Evolutionary conservation across 2,329 filamentous ascomycete genomes (phyloP).

Genomic region (Penicillium sp.): DNA sequence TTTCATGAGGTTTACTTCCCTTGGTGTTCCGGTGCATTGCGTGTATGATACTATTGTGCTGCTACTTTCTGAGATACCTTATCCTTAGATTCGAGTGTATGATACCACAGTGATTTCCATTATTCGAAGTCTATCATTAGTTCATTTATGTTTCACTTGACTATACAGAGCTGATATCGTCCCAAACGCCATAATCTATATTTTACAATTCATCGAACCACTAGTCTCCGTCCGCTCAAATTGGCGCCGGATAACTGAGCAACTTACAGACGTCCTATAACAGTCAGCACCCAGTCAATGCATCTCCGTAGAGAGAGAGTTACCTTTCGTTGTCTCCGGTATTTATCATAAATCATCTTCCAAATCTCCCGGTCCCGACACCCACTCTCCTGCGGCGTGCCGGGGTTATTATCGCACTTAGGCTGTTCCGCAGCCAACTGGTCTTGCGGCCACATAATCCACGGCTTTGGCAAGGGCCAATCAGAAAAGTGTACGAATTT

Average conservation of each 20-base stretch:
- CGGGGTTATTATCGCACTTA: slow-evolving; percentile 36
- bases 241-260: slow-evolving; percentile 39
- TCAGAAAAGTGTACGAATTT: slow-evolving; percentile 71
- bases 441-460: slow-evolving; percentile 48
- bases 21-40: not conserved
- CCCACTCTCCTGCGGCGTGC: slow-evolving; percentile 37
- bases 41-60: not conserved
- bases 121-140: not conserved
- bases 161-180: not conserved
- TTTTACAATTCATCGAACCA: not conserved
- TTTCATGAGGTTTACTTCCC: not conserved
- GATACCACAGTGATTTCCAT: not conserved
- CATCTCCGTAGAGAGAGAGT: not conserved
- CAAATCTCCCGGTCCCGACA: slow-evolving; percentile 40
- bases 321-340: slow-evolving; percentile 35
- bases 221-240: slow-evolving; percentile 24
- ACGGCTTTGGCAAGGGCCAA: slow-evolving; percentile 68
- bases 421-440: slow-evolving; percentile 35
- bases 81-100: not conserved
- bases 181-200: slow-evolving; percentile 1
- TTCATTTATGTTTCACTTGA: not conserved
- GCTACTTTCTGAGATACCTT: not conserved
- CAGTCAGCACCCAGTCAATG: slow-evolving; percentile 1
- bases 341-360: slow-evolving; percentile 40
- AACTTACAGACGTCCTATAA: slow-evolving; percentile 35